phyloP scores from a whole-genome alignment of 805 yeast genomes.

The Tetrapisispora arboricola region DNA sequence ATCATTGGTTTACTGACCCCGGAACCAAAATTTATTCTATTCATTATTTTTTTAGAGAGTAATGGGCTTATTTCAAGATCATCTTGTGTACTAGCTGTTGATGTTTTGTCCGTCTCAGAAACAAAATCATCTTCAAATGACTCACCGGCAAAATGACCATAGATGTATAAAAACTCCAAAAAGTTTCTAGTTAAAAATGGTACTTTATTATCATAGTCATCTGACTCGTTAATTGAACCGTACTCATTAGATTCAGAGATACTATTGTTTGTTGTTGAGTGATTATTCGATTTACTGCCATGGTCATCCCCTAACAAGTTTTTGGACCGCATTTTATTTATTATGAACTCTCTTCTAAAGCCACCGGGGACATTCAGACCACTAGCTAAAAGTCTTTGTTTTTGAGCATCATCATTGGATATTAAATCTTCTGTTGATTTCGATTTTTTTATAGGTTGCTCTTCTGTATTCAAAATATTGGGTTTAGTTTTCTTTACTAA shows the following conservation, averaged over 20 bases:
- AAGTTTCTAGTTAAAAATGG: conserved; percentile 60
- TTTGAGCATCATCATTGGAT: conserved; percentile 15
- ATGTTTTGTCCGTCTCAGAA: conserved; percentile 7
- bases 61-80: not conserved
- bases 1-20: conserved; percentile 1
- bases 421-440: conserved; percentile 21
- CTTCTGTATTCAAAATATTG: conserved; percentile 2
- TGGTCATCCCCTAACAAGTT: not conserved
- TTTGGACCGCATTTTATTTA: conserved; percentile 31
- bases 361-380: conserved; percentile 74
- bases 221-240: conserved; percentile 1
- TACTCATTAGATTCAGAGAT: not conserved
- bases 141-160: conserved; percentile 85
- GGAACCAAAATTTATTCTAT: not conserved
- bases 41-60: not conserved
- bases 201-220: conserved; percentile 23
- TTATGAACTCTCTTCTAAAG: conserved; percentile 60
- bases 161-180: conserved; percentile 63
- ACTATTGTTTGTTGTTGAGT: not conserved
- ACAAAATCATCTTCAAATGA: conserved; percentile 56
- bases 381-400: conserved; percentile 58
- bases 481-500: conserved; percentile 7
- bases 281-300: not conserved
- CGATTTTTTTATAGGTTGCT: conserved; percentile 2
- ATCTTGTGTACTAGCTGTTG: not conserved